phyloP scores from a whole-genome alignment of 192 early-diverging fungal species.

The Dissophora ornata region DNA sequence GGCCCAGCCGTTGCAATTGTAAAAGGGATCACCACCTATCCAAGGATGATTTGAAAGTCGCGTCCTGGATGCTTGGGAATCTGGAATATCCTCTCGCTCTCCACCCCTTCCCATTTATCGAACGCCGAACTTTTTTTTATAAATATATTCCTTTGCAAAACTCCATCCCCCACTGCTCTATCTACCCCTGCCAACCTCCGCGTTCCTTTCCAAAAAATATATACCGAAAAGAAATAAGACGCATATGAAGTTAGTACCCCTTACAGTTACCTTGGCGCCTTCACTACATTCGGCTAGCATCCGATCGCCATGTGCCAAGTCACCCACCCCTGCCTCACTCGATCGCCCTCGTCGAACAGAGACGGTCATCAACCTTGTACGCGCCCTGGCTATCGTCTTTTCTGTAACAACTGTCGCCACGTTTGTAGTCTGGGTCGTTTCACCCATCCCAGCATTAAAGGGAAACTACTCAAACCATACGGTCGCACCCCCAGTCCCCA shows the following conservation, averaged over 20 bases:
- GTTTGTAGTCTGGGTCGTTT: conserved; percentile 13
- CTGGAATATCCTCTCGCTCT: background rate
- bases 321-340: conserved; percentile 44
- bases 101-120: no score
- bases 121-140: no score
- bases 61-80: conserved; percentile 11
- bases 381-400: conserved; percentile 31
- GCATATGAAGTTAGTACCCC: conserved; percentile 44
- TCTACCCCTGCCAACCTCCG: background rate
- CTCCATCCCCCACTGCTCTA: background rate
- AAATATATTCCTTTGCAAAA: background rate
- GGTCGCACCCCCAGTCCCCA: background rate
- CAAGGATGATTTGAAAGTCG: conserved; percentile 48
- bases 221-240: background rate
- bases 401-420: conserved; percentile 22
- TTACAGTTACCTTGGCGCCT: conserved; percentile 22
- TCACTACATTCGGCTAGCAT: background rate
- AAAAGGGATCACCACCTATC: background rate
- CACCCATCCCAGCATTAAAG: background rate
- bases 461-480: background rate
- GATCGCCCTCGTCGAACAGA: conserved; percentile 35
- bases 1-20: background rate
- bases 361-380: conserved; percentile 26
- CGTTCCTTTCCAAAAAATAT: background rate
- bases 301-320: conserved; percentile 45